phyloP scores from a whole-genome alignment of 2,329 filamentous ascomycete species.

The Iodosphaeria phyllophila region DNA sequence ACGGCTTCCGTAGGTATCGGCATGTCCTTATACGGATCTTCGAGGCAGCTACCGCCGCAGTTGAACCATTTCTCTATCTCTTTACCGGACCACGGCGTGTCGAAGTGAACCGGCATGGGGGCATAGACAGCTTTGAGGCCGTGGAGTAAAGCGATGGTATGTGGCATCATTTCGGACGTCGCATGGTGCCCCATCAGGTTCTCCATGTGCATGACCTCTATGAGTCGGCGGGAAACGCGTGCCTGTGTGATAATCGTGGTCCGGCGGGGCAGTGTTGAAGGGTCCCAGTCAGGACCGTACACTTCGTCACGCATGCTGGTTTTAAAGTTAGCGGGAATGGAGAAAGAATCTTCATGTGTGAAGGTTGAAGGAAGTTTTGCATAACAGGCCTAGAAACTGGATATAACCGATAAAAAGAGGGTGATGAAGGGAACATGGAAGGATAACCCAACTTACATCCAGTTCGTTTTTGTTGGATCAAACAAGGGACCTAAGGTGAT shows the following conservation, averaged over 20 bases:
- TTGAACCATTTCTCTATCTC: slow-evolving; percentile 41
- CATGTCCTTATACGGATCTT: no score
- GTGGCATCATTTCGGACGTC: slow-evolving; percentile 64
- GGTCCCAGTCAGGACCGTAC: no score
- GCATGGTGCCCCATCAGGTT: slow-evolving; percentile 57
- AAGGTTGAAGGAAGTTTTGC: no score
- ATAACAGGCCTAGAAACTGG: no score
- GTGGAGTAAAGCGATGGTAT: slow-evolving; percentile 55
- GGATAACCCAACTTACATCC: no score
- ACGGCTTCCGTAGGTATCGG: no score
- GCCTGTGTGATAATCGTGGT: slow-evolving; percentile 65
- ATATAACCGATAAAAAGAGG: no score
- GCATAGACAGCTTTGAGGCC: slow-evolving; percentile 63
- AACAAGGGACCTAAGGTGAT: slow-evolving; percentile 66
- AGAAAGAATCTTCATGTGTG: no score
- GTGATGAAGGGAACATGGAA: no score
- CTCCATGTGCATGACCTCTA: slow-evolving; percentile 64
- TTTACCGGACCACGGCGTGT: slow-evolving; percentile 46
- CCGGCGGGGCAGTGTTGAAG: slow-evolving; percentile 54
- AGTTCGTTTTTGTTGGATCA: slow-evolving; percentile 51
- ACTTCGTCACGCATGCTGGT: no score
- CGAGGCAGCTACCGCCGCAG: slow-evolving; percentile 32
- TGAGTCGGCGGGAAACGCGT: slow-evolving; percentile 49
- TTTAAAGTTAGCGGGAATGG: no score
- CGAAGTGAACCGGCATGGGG: slow-evolving; percentile 64